Evolutionary conservation across 2,329 filamentous ascomycete species (phyloP).

Genomic region (Calcarisporium arbuscula): DNA sequence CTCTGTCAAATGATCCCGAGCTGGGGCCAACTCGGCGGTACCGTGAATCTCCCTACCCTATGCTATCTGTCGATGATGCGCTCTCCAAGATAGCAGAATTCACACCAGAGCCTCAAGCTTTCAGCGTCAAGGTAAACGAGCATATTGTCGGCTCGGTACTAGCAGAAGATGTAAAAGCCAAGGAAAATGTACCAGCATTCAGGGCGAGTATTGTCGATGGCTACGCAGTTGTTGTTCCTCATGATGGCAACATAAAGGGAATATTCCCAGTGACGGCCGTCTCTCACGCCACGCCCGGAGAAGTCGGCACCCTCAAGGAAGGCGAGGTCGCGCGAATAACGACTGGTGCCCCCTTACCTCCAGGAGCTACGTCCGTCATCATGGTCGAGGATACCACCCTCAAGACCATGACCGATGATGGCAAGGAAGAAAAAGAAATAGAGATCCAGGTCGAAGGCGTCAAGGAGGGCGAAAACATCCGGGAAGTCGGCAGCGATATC

Average conservation of each 20-base stretch:
- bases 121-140: conserved; percentile 55
- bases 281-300: conserved; percentile 74
- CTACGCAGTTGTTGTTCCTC: conserved; percentile 72
- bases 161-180: conserved; percentile 73
- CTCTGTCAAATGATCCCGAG: conserved; percentile 53
- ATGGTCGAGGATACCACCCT: conserved; percentile 89
- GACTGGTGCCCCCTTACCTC: conserved; percentile 85
- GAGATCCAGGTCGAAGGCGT: conserved; percentile 78
- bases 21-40: conserved; percentile 64
- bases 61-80: conserved; percentile 81
- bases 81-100: conserved; percentile 65
- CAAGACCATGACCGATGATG: conserved; percentile 68
- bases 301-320: conserved; percentile 56
- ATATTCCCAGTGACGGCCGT: conserved; percentile 80
- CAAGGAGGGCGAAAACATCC: conserved; percentile 75
- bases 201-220: conserved; percentile 95
- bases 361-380: conserved; percentile 82
- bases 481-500: conserved; percentile 87
- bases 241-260: conserved; percentile 62
- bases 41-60: conserved; percentile 83
- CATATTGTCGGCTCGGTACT: conserved; percentile 70
- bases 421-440: conserved; percentile 77
- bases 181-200: conserved; percentile 85
- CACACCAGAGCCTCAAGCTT: conserved; percentile 56
- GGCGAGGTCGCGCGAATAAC: conserved; percentile 87